A percentile compares a stretch with the other conserved stretches of the same genome.
Evolutionary conservation across 306 rosid genomes (phyloP).

Genomic region (Betula pendula): DNA sequence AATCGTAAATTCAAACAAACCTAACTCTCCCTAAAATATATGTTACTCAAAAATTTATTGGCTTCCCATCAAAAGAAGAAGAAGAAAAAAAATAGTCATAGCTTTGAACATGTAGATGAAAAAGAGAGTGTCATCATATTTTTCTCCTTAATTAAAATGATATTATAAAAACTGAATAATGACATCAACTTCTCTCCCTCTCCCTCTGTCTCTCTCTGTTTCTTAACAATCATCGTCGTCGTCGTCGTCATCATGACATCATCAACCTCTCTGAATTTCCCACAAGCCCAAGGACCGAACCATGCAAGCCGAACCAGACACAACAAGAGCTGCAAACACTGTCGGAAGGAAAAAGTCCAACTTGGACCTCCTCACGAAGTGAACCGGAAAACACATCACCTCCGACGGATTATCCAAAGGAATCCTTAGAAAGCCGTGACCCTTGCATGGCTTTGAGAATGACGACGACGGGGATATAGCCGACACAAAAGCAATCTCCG

Average conservation of each 20-base stretch:
- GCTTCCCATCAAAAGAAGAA: no score
- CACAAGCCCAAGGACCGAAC: constrained; percentile 43
- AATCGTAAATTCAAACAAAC: no score
- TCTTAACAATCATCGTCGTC: no score
- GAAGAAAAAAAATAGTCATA: no score
- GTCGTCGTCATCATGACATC: background rate
- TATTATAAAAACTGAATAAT: background rate
- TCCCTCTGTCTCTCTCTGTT: no score
- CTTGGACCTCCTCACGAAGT: constrained; percentile 43
- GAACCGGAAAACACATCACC: constrained; percentile 56
- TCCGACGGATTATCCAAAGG: constrained; percentile 63
- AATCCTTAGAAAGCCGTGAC: constrained; percentile 41
- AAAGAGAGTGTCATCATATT: background rate
- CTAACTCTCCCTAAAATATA: no score
- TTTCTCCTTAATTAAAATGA: background rate
- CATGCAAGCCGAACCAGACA: constrained; percentile 54
- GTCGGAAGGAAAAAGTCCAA: constrained; percentile 74
- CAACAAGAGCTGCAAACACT: constrained; percentile 64
- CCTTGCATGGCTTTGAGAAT: constrained; percentile 38
- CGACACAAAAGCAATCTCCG: constrained; percentile 43
- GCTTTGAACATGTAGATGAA: background rate
- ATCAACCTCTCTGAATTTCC: constrained; percentile 16
- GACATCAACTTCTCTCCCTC: background rate
- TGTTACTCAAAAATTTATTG: no score
- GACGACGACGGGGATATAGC: constrained; percentile 49